Evolutionary conservation across 2,329 filamentous ascomycete species (phyloP).

Genomic region (Bipolaris gigantea): DNA sequence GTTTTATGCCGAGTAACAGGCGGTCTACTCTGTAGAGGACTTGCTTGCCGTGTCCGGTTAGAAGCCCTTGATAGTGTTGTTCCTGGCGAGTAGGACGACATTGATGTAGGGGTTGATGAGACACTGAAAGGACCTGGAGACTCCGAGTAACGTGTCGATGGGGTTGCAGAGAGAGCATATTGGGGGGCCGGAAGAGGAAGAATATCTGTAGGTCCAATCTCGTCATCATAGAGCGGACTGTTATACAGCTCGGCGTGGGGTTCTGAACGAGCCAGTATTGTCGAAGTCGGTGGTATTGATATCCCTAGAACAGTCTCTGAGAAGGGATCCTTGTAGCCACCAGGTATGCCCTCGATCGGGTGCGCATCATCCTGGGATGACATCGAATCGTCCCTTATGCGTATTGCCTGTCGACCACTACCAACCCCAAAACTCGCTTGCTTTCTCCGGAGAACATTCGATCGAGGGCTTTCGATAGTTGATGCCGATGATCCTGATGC

Average conservation of each 20-base stretch:
- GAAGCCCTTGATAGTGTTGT: conserved; percentile 52
- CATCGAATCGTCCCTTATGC: conserved; percentile 37
- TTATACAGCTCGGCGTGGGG: conserved; percentile 30
- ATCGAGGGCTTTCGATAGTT: conserved; percentile 50
- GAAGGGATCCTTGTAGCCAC: conserved; percentile 45
- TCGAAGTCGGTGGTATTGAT: conserved; percentile 43
- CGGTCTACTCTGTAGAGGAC: conserved; percentile 60
- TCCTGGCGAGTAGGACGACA: conserved; percentile 73
- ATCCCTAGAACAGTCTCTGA: conserved; percentile 50
- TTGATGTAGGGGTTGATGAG: conserved; percentile 77
- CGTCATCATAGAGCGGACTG: conserved; percentile 38
- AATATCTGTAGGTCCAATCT: conserved; percentile 64
- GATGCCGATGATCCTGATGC: conserved; percentile 53
- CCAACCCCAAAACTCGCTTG: conserved; percentile 47
- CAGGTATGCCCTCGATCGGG: conserved; percentile 30
- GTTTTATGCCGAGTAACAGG: conserved; percentile 62
- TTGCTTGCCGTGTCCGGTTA: conserved; percentile 57
- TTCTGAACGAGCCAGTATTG: conserved; percentile 31
- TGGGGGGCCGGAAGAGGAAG: conserved; percentile 69
- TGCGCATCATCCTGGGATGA: conserved; percentile 40
- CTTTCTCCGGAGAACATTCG: conserved; percentile 50
- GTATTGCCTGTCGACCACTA: conserved; percentile 34
- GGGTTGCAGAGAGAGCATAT: conserved; percentile 68
- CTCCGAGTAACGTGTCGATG: conserved; percentile 74
- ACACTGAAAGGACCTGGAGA: conserved; percentile 74